These are phyloP conservation scores for Phytophthora podocarpi DNA, from an alignment of 352 stramenopile genomes.

Conservation along the genomic window DNA sequence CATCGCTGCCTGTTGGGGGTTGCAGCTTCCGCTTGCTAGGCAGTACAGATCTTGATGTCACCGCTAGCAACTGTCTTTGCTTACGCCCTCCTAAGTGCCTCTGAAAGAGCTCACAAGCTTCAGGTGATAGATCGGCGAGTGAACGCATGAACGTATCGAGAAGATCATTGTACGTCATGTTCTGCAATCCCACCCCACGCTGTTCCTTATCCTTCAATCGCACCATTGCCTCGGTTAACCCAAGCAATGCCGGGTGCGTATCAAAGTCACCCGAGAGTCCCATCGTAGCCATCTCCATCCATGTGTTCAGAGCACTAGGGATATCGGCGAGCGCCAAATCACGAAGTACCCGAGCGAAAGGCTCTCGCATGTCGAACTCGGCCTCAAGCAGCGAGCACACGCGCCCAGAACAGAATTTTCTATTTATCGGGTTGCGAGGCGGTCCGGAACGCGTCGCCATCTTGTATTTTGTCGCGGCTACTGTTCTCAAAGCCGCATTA, in stretches of 20 bases:
- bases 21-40: constrained; percentile 42
- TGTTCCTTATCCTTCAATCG: constrained; percentile 79
- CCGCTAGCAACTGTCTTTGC: constrained; percentile 41
- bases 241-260: constrained; percentile 63
- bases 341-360: constrained; percentile 52
- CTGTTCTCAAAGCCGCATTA: constrained; percentile 58
- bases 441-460: constrained; percentile 32
- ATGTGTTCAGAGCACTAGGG: constrained; percentile 51
- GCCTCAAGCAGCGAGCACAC: constrained; percentile 59
- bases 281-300: constrained; percentile 73
- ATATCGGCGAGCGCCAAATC: constrained; percentile 64
- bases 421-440: constrained; percentile 56
- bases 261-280: constrained; percentile 68
- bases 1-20: not conserved
- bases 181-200: constrained; percentile 77
- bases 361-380: constrained; percentile 63
- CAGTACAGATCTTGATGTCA: constrained; percentile 12
- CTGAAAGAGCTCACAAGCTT: constrained; percentile 79
- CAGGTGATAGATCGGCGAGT: constrained; percentile 54
- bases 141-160: constrained; percentile 75
- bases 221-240: constrained; percentile 72
- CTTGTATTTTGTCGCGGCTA: constrained; percentile 45
- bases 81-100: constrained; percentile 70
- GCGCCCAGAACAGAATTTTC: constrained; percentile 59
- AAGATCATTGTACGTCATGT: constrained; percentile 75